Base-by-base conservation (phyloP, 495 filamentous ascomycete genomes). In the Clohesyomyces aquaticus region DNA sequence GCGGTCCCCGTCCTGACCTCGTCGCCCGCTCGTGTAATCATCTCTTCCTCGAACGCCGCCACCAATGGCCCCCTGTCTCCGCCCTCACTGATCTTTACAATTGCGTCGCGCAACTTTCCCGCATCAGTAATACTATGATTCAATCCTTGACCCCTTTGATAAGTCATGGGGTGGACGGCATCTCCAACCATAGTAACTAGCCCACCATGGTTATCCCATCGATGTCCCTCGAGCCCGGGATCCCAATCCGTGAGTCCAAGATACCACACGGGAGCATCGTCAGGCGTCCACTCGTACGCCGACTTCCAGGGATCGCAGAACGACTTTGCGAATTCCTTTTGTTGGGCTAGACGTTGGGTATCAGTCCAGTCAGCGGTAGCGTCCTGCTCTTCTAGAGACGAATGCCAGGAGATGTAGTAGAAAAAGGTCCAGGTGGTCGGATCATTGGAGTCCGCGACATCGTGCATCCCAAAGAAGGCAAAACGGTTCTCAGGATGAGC, bases 111-210 rank as follows among this genome's bases (percentile, higher is more conserved):
- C 11, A 79, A 59, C 59, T 76, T 69, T 4, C 71, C 70, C 0
- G 69, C 75, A 62, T 83, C 80, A 2, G 74, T 75, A 42, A 83
- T 76, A 19, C 76, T 74, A 55, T 81, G 77, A 27, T 81, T 80
- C 12, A 82, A 66, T 0, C 80, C 81, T 68, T 83, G 81, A 2
- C 79, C 81, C 14, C 81, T 76, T 51, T 82, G 77, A 47, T 75
- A 79, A 0, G 77, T 80, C 79, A 82, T 80, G 0, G 78, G 66
- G 72, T 82, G 81, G 8, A 79, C 80, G 0, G 81, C 81, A 67
- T 83, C 81, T 3, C 81, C 81, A 0, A 75, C 79, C 45, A 82
- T 69, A 8, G 80, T 81, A 0, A 82, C 72, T 2, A 73, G 65
- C 19, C 79, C 79, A 3, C 57, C 59, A 43, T 73, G 72, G 53